Evolutionary conservation across 495 filamentous ascomycete species (phyloP), one percentile per base, ranked within the genome.

Genomic region (Melanomma pulvis-pyrius): DNA sequence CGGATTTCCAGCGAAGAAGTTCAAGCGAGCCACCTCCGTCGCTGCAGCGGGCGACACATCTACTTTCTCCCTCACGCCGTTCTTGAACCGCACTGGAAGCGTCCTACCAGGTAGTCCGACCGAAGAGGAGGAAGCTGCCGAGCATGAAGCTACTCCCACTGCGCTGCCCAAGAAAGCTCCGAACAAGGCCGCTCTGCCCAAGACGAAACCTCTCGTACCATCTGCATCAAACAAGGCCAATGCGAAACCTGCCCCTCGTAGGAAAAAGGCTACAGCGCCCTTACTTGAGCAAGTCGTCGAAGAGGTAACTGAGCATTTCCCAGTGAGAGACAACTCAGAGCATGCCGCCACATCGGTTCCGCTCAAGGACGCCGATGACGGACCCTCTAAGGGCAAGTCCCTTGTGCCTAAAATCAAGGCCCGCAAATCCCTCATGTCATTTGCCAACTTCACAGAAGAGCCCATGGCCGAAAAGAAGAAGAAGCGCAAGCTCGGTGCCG

Each of bases 21-120:
- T 79, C 73, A 80, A 75, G 71, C 76, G 70, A 12, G 77, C 74
- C 2, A 72, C 68, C 9, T 70, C 77, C 19, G 74, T 71, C 8
- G 64, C 62, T 13, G 56, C 87, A 41, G 77, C 87, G 34, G 92
- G 90, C 25, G 92, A 96, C 67, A 96, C 96, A 75, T 96, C 92
- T 0, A 86, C 82, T 21, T 97, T 97, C 73, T 94, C 92, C 12
- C 92, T 97, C 66, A 97, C 93, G 1, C 93, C 93, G 0, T 96
- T 92, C 76, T 78, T 97, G 29, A 96, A 93, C 78, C 88, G 90
- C 56, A 90, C 88, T 7, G 80, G 83, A 46, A 88, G 80, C 69
- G 77, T 81, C n/a, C 75, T 78, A 9, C 76, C 77, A 41, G 82
- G 82, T 39, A 80, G 80, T 47, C 81, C 67, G 26, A 62, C 48